phyloP scores from a whole-genome alignment of 2,329 filamentous ascomycete genomes.

The Keithomyces neogunnii region DNA sequence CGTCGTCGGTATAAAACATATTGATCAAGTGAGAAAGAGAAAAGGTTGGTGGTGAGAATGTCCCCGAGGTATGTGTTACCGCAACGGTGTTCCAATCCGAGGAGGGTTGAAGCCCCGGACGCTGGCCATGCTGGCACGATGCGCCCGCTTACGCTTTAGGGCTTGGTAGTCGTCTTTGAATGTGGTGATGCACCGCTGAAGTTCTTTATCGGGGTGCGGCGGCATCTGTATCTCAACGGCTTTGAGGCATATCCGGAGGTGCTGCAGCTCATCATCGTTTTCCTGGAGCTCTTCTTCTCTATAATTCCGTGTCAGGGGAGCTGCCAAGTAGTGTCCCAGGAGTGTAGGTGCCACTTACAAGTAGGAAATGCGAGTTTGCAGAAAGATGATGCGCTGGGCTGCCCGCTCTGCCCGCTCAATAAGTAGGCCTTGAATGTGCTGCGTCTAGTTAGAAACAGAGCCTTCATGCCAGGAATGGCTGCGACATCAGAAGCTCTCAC shows the following conservation, averaged over 20 bases:
- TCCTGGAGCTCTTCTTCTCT: slow-evolving; percentile 48
- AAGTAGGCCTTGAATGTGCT: slow-evolving; percentile 55
- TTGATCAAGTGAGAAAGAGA: neutral
- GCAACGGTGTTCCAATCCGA: slow-evolving; percentile 14
- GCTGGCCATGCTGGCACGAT: slow-evolving; percentile 21
- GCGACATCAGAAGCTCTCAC: slow-evolving; percentile 23
- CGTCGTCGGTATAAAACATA: neutral
- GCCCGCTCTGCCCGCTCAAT: slow-evolving; percentile 49
- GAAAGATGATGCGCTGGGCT: slow-evolving; percentile 48
- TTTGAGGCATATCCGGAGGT: slow-evolving; percentile 53
- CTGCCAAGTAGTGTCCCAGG: neutral
- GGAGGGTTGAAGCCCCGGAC: slow-evolving; percentile 18
- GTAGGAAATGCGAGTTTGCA: slow-evolving; percentile 49
- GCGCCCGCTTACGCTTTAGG: slow-evolving; percentile 38
- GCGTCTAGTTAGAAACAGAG: neutral
- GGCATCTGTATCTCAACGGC: slow-evolving; percentile 53
- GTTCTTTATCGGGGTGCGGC: slow-evolving; percentile 43
- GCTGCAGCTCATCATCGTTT: slow-evolving; percentile 51
- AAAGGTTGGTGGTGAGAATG: neutral
- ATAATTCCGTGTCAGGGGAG: neutral
- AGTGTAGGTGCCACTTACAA: slow-evolving; percentile 33
- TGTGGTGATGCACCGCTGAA: slow-evolving; percentile 48
- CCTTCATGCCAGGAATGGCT: neutral
- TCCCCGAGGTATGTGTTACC: slow-evolving; percentile 3
- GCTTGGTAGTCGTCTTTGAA: slow-evolving; percentile 52